A percentile compares a stretch with the other conserved stretches of the same genome.
Evolutionary conservation across 169 alveolate species (phyloP).

Genomic region (Theileria equi): DNA sequence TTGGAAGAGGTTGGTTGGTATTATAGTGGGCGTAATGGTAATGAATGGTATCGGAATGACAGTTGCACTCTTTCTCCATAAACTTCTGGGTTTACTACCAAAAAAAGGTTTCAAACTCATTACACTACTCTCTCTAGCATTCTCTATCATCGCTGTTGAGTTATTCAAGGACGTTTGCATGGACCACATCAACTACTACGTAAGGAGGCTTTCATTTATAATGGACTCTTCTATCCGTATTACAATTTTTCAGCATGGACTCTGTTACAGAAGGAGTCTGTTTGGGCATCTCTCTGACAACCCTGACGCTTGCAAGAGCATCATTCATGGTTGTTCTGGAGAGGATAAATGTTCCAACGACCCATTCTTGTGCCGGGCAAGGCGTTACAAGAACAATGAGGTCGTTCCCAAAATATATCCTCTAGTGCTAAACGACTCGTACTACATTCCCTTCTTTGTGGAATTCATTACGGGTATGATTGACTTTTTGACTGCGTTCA

Average conservation of each 20-base stretch:
- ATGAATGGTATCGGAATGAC: slow-evolving; percentile 18
- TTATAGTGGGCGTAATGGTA: slow-evolving; percentile 12
- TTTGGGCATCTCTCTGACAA: background rate
- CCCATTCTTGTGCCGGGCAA: slow-evolving; percentile 51
- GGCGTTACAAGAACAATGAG: slow-evolving; percentile 42
- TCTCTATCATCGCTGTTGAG: slow-evolving; percentile 11
- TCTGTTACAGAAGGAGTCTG: slow-evolving; percentile 43
- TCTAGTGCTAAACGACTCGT: slow-evolving; percentile 26
- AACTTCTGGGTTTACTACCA: background rate
- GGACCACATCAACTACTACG: slow-evolving; percentile 45
- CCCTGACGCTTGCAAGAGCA: slow-evolving; percentile 6
- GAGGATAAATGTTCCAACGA: slow-evolving; percentile 8
- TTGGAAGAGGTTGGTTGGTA: slow-evolving; percentile 10
- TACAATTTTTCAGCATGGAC: slow-evolving; percentile 54
- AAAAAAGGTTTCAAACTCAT: background rate
- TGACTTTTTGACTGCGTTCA: slow-evolving; percentile 11
- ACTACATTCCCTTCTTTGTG: slow-evolving; percentile 11
- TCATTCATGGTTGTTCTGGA: slow-evolving; percentile 37
- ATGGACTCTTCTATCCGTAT: slow-evolving; percentile 38
- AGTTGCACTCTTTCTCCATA: slow-evolving; percentile 3
- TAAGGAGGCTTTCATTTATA: slow-evolving; percentile 12
- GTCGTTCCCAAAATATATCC: slow-evolving; percentile 34
- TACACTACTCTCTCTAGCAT: background rate
- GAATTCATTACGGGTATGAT: slow-evolving; percentile 19
- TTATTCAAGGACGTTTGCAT: slow-evolving; percentile 5